Base-by-base conservation (phyloP, 148 eudicot genomes). In the Dysphania ambrosioides region DNA sequence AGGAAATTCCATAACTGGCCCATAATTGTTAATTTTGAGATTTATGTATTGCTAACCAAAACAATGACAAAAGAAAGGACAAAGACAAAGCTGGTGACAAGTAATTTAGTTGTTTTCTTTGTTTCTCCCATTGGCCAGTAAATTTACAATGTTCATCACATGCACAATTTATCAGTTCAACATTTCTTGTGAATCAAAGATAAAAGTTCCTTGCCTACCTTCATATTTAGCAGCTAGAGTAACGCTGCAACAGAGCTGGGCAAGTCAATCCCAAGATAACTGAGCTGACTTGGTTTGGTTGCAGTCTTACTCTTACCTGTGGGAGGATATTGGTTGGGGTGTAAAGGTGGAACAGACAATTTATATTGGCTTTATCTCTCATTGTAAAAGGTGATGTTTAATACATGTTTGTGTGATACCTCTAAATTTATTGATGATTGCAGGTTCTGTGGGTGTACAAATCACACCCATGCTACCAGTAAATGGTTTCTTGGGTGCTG, bases 371-470 rank as follows among this genome's bases (percentile, higher is more conserved):
- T 42, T 9, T 42, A 11, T 42, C 13, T 70, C 6, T 21, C 29
- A 0, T 6, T 69, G 12, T 44, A 2, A 47, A 49, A 47, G 13
- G 42, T 63, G 59, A 26, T 47, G 36, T 66, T 51, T 24, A 13
- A 21, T 32, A 42, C 68, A 69, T 77, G 26, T 27, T 56, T 66
- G 44, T 31, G 34, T 23, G 47, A 8, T n/a, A 44, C 9, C 32
- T 75, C 64, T 47, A 66, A 21, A 71, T 79, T 66, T 57, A 16
- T 63, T 42, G 10, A 60, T 73, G 55, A 32, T 65, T 78, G 65
- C 82, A 95, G 99, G 97, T 64, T 83, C 87, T 38, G 31, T 72
- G 42, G 80, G 81, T 76, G 75, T 85, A 60, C 88, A 83, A 47
- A 70, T 87, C 77, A 89, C 90, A 81, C 86, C 93, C 11, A 77